Conservation (phyloP, 495 filamentous ascomycete species). For the Neurospora tetraspora region DNA sequence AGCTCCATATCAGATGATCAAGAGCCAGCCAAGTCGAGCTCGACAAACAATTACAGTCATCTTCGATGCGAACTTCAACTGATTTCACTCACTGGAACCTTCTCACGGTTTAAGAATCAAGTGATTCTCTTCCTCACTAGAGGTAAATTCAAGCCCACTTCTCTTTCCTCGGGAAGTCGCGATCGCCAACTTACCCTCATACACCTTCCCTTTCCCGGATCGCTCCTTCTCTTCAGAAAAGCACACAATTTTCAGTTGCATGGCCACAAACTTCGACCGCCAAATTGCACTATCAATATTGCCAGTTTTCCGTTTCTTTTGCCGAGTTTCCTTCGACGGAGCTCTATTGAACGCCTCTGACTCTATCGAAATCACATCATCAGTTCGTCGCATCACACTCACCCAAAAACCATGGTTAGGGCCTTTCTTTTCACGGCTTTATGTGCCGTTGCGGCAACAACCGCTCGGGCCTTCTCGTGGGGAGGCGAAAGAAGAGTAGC, state of each 20-base stretch:
- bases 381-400: not conserved
- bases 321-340: not conserved
- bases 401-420: not conserved
- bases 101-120: not conserved
- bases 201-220: not conserved
- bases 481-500: conserved; percentile 8
- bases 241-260: not conserved
- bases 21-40: not conserved
- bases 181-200: not conserved
- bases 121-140: not conserved
- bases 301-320: not conserved
- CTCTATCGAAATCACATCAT: not conserved
- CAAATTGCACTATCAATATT: not conserved
- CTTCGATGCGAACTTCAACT: not conserved
- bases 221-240: not conserved
- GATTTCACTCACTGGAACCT: not conserved
- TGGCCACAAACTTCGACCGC: not conserved
- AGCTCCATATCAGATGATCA: not conserved
- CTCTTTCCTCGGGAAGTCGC: not conserved
- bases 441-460: conserved; percentile 1
- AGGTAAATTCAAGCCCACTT: not conserved
- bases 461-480: conserved; percentile 20
- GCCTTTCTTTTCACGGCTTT: conserved; percentile 3
- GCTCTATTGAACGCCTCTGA: not conserved
- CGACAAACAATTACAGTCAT: not conserved